Percentiles rank a stretch among this genome's conserved stretches.
These are phyloP conservation scores for Plectranthus barbatus DNA, from an alignment of 257 asterid genomes.

Conservation along the genomic window DNA sequence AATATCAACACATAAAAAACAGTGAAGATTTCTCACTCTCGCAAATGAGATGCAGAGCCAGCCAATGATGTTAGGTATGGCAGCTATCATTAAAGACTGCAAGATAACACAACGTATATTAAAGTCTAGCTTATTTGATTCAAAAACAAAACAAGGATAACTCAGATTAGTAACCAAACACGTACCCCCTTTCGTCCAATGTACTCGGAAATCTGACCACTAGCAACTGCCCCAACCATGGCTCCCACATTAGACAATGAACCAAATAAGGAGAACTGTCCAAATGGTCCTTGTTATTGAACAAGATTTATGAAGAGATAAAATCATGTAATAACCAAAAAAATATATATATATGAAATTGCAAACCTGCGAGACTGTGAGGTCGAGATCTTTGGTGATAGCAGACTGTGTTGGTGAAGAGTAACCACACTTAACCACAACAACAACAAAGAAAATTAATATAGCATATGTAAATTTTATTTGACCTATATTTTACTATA, in stretches of 20 bases:
- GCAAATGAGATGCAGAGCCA: slow-evolving; percentile 91
- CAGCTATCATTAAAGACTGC: slow-evolving; percentile 85
- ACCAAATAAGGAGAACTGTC: slow-evolving; percentile 81
- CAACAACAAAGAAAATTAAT: slow-evolving; percentile 20
- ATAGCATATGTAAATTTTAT: background rate
- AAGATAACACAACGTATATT: slow-evolving; percentile 9
- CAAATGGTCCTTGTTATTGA: slow-evolving; percentile 8
- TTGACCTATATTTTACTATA: background rate
- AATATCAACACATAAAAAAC: background rate
- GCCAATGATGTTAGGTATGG: slow-evolving; percentile 89
- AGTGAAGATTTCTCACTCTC: slow-evolving; percentile 39
- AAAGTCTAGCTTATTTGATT: background rate
- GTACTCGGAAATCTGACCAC: slow-evolving; percentile 95
- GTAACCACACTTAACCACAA: slow-evolving; percentile 58
- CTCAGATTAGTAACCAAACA: background rate
- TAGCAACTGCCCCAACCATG: slow-evolving; percentile 94
- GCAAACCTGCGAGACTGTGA: slow-evolving; percentile 66
- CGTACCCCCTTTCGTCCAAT: slow-evolving; percentile 61
- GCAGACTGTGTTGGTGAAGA: slow-evolving; percentile 75
- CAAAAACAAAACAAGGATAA: background rate
- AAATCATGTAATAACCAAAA: background rate
- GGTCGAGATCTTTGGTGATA: slow-evolving; percentile 51
- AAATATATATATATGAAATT: background rate
- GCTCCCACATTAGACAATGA: slow-evolving; percentile 90
- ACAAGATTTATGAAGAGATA: background rate